phyloP scores from a whole-genome alignment of 192 early-diverging fungal genomes.

The Backusella psychrophila region DNA sequence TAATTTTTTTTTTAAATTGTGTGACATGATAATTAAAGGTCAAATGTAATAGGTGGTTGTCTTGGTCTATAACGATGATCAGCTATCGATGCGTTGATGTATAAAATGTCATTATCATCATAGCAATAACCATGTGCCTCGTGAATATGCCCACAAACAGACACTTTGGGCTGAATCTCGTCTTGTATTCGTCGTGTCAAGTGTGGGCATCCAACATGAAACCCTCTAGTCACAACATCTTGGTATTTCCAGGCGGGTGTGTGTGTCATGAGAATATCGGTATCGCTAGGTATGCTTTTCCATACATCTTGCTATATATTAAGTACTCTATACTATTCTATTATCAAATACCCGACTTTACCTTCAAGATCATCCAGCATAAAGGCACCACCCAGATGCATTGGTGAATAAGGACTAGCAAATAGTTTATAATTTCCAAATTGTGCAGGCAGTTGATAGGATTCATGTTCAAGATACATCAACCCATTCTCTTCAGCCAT shows the following conservation, averaged over 20 bases:
- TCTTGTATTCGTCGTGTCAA: slow-evolving; percentile 15
- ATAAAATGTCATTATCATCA: slow-evolving; percentile 12
- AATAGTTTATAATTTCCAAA: slow-evolving; percentile 23
- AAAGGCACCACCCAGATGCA: slow-evolving; percentile 31
- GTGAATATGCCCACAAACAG: slow-evolving; percentile 39
- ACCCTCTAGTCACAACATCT: slow-evolving; percentile 8
- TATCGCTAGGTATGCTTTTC: slow-evolving; percentile 23
- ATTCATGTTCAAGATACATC: slow-evolving; percentile 32
- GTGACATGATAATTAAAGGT: slow-evolving; percentile 12
- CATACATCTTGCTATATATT: slow-evolving; percentile 7
- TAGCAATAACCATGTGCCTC: slow-evolving; percentile 23
- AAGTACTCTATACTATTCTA: background rate
- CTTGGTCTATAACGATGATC: slow-evolving; percentile 18
- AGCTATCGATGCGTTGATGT: slow-evolving; percentile 25
- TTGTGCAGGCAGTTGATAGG: slow-evolving; percentile 15
- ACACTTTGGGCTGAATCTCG: slow-evolving; percentile 19
- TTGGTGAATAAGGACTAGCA: slow-evolving; percentile 25
- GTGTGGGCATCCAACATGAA: slow-evolving; percentile 26
- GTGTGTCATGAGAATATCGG: slow-evolving; percentile 33
- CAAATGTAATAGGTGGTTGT: slow-evolving; percentile 29
- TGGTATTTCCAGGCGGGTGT: slow-evolving; percentile 23
- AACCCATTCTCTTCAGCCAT: slow-evolving; percentile 17
- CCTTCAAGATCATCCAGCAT: slow-evolving; percentile 22
- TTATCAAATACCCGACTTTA: background rate
- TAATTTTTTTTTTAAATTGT: background rate